Percentiles rank a stretch among this genome's conserved stretches.
Evolutionary conservation across 129 eudicot genomes (phyloP).

Genomic region (Chrysanthemum makinoi): DNA sequence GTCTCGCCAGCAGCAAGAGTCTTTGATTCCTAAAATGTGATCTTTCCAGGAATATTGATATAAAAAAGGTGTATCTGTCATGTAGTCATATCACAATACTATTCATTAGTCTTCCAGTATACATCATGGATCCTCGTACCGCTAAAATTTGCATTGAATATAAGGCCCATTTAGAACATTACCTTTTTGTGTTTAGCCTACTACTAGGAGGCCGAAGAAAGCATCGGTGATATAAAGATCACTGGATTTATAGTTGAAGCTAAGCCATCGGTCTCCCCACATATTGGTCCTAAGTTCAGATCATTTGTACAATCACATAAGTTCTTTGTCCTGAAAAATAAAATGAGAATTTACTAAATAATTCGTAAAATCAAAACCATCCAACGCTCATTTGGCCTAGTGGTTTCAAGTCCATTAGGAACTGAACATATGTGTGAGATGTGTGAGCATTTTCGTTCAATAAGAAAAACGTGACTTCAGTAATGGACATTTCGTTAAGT

Average conservation of each 20-base stretch:
- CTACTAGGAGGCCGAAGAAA: conserved; percentile 30
- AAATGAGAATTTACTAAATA: background rate
- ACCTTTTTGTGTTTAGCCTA: conserved; percentile 91
- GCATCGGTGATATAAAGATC: conserved; percentile 35
- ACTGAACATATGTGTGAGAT: too few species aligned
- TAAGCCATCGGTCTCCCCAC: conserved; percentile 43
- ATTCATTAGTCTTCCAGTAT: conserved; percentile 2
- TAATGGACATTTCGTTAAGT: too few species aligned
- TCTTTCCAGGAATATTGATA: conserved; percentile 95
- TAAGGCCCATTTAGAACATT: conserved; percentile 12
- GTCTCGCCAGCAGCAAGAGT: conserved; percentile 94
- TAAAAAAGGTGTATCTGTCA: conserved; percentile 95
- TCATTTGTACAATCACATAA: conserved; percentile 40
- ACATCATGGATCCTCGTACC: conserved; percentile 6
- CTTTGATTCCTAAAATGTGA: conserved; percentile 80
- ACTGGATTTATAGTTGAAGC: conserved; percentile 37
- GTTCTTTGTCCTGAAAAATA: conserved; percentile 40
- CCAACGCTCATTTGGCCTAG: too few species aligned
- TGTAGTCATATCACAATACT: conserved; percentile 18
- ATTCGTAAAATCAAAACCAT: background rate
- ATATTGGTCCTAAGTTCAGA: conserved; percentile 25
- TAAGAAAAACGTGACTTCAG: too few species aligned
- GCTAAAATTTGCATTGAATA: background rate
- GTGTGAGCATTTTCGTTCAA: too few species aligned
- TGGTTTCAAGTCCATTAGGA: too few species aligned